A percentile compares a stretch with the other conserved stretches of the same genome.
Conservation (phyloP, 306 rosid genomes). For the Comarum palustre region DNA sequence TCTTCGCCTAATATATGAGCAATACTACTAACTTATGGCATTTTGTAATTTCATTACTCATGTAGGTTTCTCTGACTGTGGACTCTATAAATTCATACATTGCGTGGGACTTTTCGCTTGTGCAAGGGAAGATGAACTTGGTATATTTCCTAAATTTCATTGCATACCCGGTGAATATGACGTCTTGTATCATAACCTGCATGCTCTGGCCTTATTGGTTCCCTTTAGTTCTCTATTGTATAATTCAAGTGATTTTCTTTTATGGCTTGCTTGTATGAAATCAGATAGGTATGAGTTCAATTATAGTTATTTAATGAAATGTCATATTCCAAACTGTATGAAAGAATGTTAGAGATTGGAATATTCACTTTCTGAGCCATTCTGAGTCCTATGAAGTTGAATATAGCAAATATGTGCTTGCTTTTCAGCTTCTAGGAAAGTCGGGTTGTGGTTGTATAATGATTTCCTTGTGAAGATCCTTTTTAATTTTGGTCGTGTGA, state of each 20-base stretch:
- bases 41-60: slow-evolving; percentile 19
- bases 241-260: background rate
- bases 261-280: background rate
- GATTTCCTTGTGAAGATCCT: background rate
- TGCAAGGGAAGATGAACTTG: slow-evolving; percentile 85
- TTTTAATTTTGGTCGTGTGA: background rate
- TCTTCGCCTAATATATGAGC: background rate
- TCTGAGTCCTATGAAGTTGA: background rate
- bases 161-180: slow-evolving; percentile 15
- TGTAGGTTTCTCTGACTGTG: slow-evolving; percentile 72
- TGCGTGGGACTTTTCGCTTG: slow-evolving; percentile 94
- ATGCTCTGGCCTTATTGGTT: background rate
- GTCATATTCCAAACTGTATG: background rate
- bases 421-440: background rate
- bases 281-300: background rate
- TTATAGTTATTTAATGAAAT: background rate
- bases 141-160: slow-evolving; percentile 45
- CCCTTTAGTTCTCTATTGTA: background rate
- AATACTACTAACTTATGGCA: slow-evolving; percentile 9
- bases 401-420: background rate
- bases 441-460: background rate
- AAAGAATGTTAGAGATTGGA: background rate
- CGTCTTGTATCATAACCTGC: background rate
- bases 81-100: slow-evolving; percentile 79
- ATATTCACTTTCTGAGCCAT: background rate